phyloP scores from a whole-genome alignment of 257 asterid species.

The Paulownia fortunei region DNA sequence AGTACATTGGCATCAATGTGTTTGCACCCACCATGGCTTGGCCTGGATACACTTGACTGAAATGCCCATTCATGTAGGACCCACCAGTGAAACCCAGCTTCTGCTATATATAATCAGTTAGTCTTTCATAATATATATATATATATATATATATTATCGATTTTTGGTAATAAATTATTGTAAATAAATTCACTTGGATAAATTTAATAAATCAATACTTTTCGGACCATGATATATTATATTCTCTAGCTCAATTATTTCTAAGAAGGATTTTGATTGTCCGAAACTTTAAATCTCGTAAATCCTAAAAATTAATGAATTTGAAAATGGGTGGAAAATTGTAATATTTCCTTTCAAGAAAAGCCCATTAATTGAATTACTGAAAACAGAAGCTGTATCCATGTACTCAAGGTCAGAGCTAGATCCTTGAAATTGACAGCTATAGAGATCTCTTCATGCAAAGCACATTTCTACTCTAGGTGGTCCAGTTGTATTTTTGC shows the following conservation, averaged over 20 bases:
- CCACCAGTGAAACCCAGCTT: conserved; percentile 76
- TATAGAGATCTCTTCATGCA: not conserved
- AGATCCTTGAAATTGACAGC: not conserved
- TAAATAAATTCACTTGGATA: not conserved
- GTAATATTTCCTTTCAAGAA: not conserved
- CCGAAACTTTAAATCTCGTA: no score
- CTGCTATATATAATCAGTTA: no score
- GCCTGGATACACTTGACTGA: conserved; percentile 66
- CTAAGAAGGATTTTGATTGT: no score
- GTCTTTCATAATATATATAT: no score
- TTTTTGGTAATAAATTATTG: not conserved
- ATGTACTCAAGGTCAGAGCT: not conserved
- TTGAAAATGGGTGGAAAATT: not conserved
- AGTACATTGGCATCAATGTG: conserved; percentile 83
- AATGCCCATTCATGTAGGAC: conserved; percentile 88
- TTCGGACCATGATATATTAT: not conserved
- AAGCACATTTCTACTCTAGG: not conserved
- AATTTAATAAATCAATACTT: not conserved
- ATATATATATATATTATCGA: no score
- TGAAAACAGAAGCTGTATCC: no score
- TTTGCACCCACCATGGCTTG: conserved; percentile 72
- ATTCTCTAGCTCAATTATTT: no score
- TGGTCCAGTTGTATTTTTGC: no score
- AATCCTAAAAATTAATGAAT: not conserved
- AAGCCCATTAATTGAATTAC: not conserved